A percentile compares a stretch with the other conserved stretches of the same genome.
Evolutionary conservation across 2,329 filamentous ascomycete species (phyloP).

Genomic region (Aspergillus melleus): DNA sequence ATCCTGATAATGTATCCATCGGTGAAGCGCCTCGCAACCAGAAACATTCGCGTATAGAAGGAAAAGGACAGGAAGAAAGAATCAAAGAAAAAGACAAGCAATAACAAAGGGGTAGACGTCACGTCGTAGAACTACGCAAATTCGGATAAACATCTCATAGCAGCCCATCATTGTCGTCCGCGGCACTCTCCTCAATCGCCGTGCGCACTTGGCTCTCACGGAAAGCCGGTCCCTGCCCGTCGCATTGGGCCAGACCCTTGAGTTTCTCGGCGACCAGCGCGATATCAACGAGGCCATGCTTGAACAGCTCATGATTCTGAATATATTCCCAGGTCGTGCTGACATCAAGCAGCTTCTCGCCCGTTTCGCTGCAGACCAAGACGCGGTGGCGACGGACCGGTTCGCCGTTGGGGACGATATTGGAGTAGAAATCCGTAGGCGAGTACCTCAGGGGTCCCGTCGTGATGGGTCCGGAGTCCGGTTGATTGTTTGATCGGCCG

Average conservation of each 20-base stretch:
- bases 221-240: constrained; percentile 87
- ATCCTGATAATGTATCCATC: background rate
- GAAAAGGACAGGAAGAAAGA: background rate
- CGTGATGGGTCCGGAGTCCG: constrained; percentile 45
- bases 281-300: constrained; percentile 76
- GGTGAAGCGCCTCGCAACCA: background rate
- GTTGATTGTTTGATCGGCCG: constrained; percentile 39
- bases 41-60: background rate
- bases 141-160: constrained; percentile 47
- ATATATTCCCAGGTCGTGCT: constrained; percentile 89
- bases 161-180: constrained; percentile 75
- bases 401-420: constrained; percentile 55
- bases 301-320: constrained; percentile 74
- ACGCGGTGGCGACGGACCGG: constrained; percentile 64
- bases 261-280: constrained; percentile 76
- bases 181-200: constrained; percentile 77
- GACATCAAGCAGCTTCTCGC: constrained; percentile 70
- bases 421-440: constrained; percentile 70
- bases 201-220: constrained; percentile 70
- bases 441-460: constrained; percentile 71
- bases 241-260: constrained; percentile 73
- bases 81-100: background rate
- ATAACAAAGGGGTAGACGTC: background rate
- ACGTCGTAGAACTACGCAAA: constrained; percentile 2
- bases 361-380: constrained; percentile 61